phyloP scores from a whole-genome alignment of 768 basidiomycete genomes.

The Leucocoprinus birnbaumii region DNA sequence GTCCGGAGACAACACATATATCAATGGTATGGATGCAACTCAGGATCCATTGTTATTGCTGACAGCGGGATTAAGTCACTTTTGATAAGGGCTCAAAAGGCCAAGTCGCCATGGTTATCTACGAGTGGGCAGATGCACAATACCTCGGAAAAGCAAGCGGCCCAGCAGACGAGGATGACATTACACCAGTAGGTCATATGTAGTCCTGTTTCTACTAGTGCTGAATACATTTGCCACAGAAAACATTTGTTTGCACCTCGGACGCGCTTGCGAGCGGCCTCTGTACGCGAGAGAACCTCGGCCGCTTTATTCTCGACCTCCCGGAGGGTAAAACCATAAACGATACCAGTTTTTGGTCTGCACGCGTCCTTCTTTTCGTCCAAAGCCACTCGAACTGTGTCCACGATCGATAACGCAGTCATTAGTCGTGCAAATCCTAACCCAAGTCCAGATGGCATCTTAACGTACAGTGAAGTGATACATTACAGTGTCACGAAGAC shows the following conservation, averaged over 20 bases:
- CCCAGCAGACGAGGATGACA: conserved; percentile 39
- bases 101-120: conserved; percentile 91
- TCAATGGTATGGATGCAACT: conserved; percentile 60
- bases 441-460: conserved; percentile 45
- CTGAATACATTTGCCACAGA: conserved; percentile 50
- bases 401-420: conserved; percentile 45
- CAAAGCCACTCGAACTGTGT: conserved; percentile 21
- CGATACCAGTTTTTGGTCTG: conserved; percentile 87
- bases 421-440: conserved; percentile 32
- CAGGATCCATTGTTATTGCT: neutral
- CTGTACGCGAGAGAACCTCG: conserved; percentile 69
- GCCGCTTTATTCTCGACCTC: conserved; percentile 85
- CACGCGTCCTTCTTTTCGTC: conserved; percentile 64
- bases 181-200: conserved; percentile 59
- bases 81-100: conserved; percentile 80
- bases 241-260: conserved; percentile 91
- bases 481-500: conserved; percentile 82
- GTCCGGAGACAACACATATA: conserved; percentile 72
- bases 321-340: conserved; percentile 59
- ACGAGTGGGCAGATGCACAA: conserved; percentile 88
- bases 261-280: conserved; percentile 69
- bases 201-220: neutral
- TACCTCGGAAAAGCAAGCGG: conserved; percentile 78
- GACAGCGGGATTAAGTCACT: conserved; percentile 44
- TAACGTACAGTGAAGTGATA: conserved; percentile 68